Percentiles rank a stretch among this genome's conserved stretches.
Evolutionary conservation across 140 eudicot species (phyloP).

Genomic region (Oenanthe javanica): DNA sequence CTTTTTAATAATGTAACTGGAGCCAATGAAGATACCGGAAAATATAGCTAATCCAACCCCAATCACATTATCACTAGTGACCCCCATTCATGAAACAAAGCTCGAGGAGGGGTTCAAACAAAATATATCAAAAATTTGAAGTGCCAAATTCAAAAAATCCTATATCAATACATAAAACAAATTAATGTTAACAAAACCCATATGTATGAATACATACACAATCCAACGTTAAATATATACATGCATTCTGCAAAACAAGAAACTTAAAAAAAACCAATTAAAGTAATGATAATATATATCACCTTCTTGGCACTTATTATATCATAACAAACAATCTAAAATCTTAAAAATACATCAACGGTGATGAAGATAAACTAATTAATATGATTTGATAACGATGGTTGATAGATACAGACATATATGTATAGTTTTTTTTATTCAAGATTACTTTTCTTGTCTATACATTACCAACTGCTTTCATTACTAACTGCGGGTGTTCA

Average conservation of each 20-base stretch:
- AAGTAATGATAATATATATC: background rate
- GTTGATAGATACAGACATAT: too few species aligned
- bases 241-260: background rate
- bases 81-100: conserved; percentile 31
- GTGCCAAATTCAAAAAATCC: conserved; percentile 16
- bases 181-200: background rate
- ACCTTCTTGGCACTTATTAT: background rate
- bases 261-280: background rate
- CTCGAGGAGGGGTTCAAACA: conserved; percentile 16
- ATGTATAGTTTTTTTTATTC: too few species aligned
- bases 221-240: background rate
- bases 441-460: background rate
- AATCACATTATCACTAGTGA: conserved; percentile 53
- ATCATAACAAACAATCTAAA: background rate
- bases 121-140: background rate
- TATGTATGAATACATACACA: background rate
- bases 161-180: background rate
- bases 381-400: too few species aligned
- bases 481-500: too few species aligned
- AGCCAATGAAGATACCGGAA: conserved; percentile 78
- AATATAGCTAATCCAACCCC: conserved; percentile 71
- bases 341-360: background rate
- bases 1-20: conserved; percentile 83
- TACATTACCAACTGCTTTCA: too few species aligned
- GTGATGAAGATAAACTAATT: background rate